Conservation (phyloP, 2,329 filamentous ascomycete species). For the Penicillium italicum region DNA sequence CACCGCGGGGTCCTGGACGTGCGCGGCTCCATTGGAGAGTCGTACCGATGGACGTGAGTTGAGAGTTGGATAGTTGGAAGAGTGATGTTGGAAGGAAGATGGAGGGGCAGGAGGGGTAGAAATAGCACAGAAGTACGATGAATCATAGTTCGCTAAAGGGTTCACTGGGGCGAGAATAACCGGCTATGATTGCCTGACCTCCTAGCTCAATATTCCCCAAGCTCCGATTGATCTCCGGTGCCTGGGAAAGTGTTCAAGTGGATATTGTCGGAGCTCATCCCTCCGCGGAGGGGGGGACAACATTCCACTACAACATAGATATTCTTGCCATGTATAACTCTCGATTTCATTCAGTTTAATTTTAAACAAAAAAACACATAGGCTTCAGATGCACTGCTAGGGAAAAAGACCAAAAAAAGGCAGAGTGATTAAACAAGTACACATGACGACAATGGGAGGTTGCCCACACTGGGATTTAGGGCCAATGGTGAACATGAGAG, state of each 20-base stretch:
- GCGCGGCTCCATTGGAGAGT: conserved; percentile 31
- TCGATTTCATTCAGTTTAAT: not conserved
- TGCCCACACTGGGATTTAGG: not conserved
- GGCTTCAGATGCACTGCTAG: conserved; percentile 23
- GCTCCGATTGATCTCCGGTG: not conserved
- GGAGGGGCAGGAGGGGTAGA: conserved; percentile 18
- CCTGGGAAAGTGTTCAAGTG: not conserved
- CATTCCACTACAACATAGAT: not conserved
- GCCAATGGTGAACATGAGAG: not conserved
- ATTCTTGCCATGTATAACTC: not conserved
- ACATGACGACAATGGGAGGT: conserved; percentile 4
- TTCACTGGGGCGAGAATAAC: conserved; percentile 16
- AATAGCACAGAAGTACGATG: conserved; percentile 12
- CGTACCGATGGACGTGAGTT: conserved; percentile 26
- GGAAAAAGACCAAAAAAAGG: not conserved
- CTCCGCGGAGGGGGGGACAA: not conserved
- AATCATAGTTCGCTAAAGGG: not conserved
- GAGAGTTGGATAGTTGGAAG: not conserved
- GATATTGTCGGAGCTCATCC: not conserved
- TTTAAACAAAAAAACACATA: not conserved
- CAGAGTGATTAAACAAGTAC: conserved; percentile 16
- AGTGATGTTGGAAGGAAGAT: not conserved
- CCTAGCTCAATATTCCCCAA: conserved; percentile 9
- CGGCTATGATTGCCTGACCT: conserved; percentile 7
- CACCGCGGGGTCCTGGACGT: conserved; percentile 15